A percentile compares a stretch with the other conserved stretches of the same genome.
phyloP scores from a whole-genome alignment of 2,329 filamentous ascomycete species.

The Dactylellina sp. region DNA sequence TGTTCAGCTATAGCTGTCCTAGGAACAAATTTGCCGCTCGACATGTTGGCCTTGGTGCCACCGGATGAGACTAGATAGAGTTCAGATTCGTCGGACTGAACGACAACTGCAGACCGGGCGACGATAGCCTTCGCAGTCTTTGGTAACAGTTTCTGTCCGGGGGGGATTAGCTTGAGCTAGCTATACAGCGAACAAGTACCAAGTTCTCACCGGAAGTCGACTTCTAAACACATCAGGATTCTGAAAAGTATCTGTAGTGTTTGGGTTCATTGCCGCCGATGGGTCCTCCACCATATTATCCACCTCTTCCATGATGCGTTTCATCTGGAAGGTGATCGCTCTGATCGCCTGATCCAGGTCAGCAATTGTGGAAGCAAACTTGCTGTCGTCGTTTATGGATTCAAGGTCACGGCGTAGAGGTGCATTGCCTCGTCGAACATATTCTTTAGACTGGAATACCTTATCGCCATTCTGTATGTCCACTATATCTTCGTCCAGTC shows the following conservation, averaged over 20 bases:
- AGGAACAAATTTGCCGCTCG: conserved; percentile 31
- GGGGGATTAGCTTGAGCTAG: neutral
- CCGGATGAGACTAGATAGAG: conserved; percentile 35
- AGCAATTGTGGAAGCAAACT: conserved; percentile 16
- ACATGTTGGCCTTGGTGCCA: conserved; percentile 50
- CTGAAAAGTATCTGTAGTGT: conserved; percentile 24
- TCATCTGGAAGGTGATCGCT: conserved; percentile 54
- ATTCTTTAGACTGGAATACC: conserved; percentile 49
- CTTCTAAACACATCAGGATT: conserved; percentile 40
- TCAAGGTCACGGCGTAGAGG: conserved; percentile 21
- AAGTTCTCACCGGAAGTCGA: conserved; percentile 37
- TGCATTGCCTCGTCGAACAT: conserved; percentile 23
- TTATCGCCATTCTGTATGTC: conserved; percentile 54
- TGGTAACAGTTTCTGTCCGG: conserved; percentile 34
- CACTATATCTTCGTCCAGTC: conserved; percentile 30
- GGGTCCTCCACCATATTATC: conserved; percentile 25
- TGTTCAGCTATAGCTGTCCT: conserved; percentile 5
- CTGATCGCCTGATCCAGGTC: conserved; percentile 43
- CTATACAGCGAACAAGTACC: neutral
- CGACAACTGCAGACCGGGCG: conserved; percentile 52
- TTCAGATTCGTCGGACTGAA: conserved; percentile 51
- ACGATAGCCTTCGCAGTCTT: conserved; percentile 21
- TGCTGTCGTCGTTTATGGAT: conserved; percentile 42
- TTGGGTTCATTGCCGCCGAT: conserved; percentile 13
- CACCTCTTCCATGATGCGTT: conserved; percentile 57